phyloP scores from a whole-genome alignment of 192 early-diverging fungal genomes.

The Chytriomyces confervae region DNA sequence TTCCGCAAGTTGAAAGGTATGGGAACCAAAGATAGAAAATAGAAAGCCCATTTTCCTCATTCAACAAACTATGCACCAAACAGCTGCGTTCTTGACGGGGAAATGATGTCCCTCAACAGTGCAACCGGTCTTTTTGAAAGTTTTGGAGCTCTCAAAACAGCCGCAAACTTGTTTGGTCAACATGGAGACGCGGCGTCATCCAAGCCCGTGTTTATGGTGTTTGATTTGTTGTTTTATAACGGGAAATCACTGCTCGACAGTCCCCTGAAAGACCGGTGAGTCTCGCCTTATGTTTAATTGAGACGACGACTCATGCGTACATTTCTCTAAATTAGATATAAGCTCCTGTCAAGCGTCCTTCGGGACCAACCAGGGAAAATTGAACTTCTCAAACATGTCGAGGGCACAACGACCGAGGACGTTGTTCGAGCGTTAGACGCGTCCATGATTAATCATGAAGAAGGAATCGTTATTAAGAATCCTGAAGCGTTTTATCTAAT shows the following conservation, averaged over 20 bases:
- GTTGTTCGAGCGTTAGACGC: conserved; percentile 64
- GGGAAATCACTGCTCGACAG: conserved; percentile 63
- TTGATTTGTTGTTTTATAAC: conserved; percentile 78
- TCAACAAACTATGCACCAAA: background rate
- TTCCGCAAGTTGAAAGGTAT: conserved; percentile 51
- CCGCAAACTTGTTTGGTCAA: conserved; percentile 52
- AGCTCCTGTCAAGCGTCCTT: conserved; percentile 58
- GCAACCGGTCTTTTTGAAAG: conserved; percentile 61
- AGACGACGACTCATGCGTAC: too few relatives aligned
- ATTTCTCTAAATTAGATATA: conserved; percentile 33
- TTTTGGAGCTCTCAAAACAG: conserved; percentile 80
- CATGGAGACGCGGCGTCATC: conserved; percentile 33
- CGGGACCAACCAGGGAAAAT: conserved; percentile 60
- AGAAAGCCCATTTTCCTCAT: background rate
- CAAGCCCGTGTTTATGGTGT: conserved; percentile 66
- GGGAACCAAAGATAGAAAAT: background rate
- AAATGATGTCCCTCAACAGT: conserved; percentile 78
- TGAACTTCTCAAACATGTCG: conserved; percentile 59
- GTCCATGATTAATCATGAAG: conserved; percentile 55
- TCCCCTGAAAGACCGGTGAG: conserved; percentile 52
- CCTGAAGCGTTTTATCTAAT: conserved; percentile 64
- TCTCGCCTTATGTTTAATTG: too few relatives aligned
- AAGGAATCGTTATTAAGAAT: conserved; percentile 77
- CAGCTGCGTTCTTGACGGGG: conserved; percentile 81
- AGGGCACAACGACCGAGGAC: conserved; percentile 60